These are phyloP conservation scores for Aeschynomene evenia DNA, from an alignment of 306 rosid genomes.

Conservation along the genomic window DNA sequence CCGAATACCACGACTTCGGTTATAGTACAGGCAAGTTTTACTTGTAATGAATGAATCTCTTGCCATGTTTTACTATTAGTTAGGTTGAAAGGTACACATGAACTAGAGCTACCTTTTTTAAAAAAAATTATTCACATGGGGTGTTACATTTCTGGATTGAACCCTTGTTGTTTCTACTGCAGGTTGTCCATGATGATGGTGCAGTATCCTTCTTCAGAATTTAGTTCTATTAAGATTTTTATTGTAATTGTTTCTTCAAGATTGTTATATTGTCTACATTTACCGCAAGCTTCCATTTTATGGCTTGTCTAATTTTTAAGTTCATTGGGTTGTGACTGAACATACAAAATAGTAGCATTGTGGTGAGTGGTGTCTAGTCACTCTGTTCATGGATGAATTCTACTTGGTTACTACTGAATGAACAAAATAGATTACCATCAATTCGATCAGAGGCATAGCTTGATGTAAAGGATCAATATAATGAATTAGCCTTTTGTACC, in stretches of 20 bases:
- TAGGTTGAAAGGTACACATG: not conserved
- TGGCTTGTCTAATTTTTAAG: not conserved
- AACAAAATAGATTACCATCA: constrained; percentile 18
- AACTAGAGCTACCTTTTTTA: not conserved
- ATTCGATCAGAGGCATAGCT: not conserved
- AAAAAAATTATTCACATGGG: not conserved
- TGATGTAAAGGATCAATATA: not conserved
- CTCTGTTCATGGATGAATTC: not conserved
- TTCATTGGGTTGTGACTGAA: constrained; percentile 4
- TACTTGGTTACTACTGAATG: not conserved
- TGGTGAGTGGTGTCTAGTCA: constrained; percentile 4
- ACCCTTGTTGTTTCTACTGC: constrained; percentile 41
- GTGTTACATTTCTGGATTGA: constrained; percentile 20
- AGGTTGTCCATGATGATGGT: constrained; percentile 94
- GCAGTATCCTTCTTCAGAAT: constrained; percentile 70
- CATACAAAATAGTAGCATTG: no score
- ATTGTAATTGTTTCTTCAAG: constrained; percentile 8
- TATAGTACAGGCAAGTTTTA: constrained; percentile 59
- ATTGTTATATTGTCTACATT: constrained; percentile 4
- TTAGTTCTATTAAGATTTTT: constrained; percentile 21
- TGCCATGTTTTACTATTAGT: not conserved
- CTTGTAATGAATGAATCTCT: not conserved
- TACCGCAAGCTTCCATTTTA: not conserved
- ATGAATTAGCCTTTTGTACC: constrained; percentile 23
- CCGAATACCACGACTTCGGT: constrained; percentile 80